Conservation (phyloP, 192 early-diverging fungal genomes). For the Obelidium mucronatum region DNA sequence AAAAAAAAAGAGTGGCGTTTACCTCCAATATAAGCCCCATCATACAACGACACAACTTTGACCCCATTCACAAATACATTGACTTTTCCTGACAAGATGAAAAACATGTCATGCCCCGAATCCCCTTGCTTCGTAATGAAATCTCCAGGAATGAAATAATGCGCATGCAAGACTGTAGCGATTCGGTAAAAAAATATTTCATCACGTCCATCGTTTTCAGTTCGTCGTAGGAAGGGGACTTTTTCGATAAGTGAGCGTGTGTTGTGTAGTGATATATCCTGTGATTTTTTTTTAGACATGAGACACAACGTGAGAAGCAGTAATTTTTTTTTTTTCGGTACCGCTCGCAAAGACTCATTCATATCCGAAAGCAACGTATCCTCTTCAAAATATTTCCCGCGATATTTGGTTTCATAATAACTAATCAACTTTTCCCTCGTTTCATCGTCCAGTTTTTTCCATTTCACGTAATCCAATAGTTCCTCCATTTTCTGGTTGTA, state of each 20-base stretch:
- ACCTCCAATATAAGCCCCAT: slow-evolving; percentile 32
- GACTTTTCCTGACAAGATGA: slow-evolving; percentile 51
- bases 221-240: slow-evolving; percentile 54
- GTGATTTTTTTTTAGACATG: too few species aligned
- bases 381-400: slow-evolving; percentile 27
- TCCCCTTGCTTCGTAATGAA: slow-evolving; percentile 32
- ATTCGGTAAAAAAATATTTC: slow-evolving; percentile 48
- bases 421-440: slow-evolving; percentile 13
- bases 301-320: background rate
- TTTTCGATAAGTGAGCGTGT: slow-evolving; percentile 49
- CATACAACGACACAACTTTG: slow-evolving; percentile 33
- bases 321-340: background rate
- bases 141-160: slow-evolving; percentile 37
- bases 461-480: slow-evolving; percentile 21
- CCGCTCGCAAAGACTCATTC: slow-evolving; percentile 22
- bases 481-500: slow-evolving; percentile 31
- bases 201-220: slow-evolving; percentile 53
- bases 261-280: slow-evolving; percentile 55
- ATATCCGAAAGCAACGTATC: slow-evolving; percentile 1
- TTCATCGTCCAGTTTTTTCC: slow-evolving; percentile 13
- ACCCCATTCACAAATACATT: slow-evolving; percentile 49
- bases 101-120: slow-evolving; percentile 58
- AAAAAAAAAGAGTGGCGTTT: background rate
- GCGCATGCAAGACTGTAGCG: slow-evolving; percentile 39
- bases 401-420: slow-evolving; percentile 26